phyloP scores from a whole-genome alignment of 768 basidiomycete species.

The Tricholoma hemisulphureum region DNA sequence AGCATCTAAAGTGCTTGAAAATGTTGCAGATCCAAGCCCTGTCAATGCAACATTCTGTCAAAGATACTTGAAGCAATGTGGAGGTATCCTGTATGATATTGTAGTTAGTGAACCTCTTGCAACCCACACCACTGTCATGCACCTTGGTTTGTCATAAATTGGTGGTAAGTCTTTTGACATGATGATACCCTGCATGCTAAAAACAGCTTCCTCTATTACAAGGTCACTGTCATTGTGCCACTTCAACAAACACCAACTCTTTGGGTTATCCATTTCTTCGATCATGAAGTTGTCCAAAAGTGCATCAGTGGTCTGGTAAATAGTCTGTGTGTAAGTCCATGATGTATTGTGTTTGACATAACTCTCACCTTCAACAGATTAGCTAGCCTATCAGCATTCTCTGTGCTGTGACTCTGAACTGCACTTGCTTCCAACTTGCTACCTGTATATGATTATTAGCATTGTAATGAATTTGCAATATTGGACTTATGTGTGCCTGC shows the following conservation, averaged over 20 bases:
- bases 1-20: background rate
- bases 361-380: background rate
- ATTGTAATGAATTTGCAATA: background rate
- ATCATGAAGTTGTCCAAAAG: background rate
- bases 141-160: background rate
- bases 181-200: background rate
- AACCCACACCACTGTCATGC: background rate
- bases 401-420: background rate
- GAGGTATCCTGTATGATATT: background rate
- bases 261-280: background rate
- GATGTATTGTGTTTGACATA: background rate
- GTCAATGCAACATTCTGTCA: background rate
- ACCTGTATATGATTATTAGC: background rate
- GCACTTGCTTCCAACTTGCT: background rate
- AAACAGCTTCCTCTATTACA: background rate
- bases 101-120: background rate
- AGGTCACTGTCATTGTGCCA: background rate
- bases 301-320: background rate
- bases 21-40: background rate
- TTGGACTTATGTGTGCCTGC: background rate
- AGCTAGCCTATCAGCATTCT: background rate
- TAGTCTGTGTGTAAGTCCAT: background rate
- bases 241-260: background rate
- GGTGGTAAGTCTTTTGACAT: background rate
- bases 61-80: background rate